Percentiles rank a stretch among this genome's conserved stretches.
Evolutionary conservation across 805 yeast genomes (phyloP).

Genomic region (Yarrowia porcina): DNA sequence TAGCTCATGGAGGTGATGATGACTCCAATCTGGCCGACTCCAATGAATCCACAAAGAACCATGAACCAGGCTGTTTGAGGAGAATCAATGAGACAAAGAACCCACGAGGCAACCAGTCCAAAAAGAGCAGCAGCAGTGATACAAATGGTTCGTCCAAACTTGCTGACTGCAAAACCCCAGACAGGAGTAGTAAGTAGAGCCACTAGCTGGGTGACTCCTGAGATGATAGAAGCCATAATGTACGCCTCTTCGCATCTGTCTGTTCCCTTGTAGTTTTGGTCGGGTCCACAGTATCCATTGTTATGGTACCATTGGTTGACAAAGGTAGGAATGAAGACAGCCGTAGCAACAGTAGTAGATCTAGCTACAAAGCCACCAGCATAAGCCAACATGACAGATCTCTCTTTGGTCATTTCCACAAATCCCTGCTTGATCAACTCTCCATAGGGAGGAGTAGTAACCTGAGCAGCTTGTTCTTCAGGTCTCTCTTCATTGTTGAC

Average conservation of each 20-base stretch:
- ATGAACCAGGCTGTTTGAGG: conserved; percentile 8
- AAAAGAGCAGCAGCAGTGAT: conserved; percentile 33
- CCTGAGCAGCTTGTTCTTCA: conserved; percentile 26
- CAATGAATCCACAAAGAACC: conserved; percentile 48
- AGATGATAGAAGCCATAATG: conserved; percentile 60
- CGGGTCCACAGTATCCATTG: conserved; percentile 48
- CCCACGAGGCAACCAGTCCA: conserved; percentile 31
- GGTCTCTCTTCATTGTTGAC: conserved; percentile 33
- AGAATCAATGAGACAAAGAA: conserved; percentile 39
- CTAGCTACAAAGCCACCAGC: conserved; percentile 62
- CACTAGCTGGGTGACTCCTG: conserved; percentile 62
- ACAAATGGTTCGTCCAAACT: conserved; percentile 40
- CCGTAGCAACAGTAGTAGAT: conserved; percentile 54
- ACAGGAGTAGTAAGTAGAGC: conserved; percentile 61
- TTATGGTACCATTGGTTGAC: conserved; percentile 55
- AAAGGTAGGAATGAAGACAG: conserved; percentile 61
- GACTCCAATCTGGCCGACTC: conserved; percentile 59
- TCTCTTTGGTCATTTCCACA: conserved; percentile 45
- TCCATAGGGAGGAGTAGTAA: conserved; percentile 38
- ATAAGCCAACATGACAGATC: conserved; percentile 53
- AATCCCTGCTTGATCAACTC: conserved; percentile 49
- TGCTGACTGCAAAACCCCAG: conserved; percentile 59
- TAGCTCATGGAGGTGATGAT: conserved; percentile 64
- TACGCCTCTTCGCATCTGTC: conserved; percentile 48
- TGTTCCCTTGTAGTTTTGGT: conserved; percentile 28